Evolutionary conservation across 805 yeast species (phyloP), one percentile per base, ranked within the genome.

Genomic region (Teunomyces panamensis): DNA sequence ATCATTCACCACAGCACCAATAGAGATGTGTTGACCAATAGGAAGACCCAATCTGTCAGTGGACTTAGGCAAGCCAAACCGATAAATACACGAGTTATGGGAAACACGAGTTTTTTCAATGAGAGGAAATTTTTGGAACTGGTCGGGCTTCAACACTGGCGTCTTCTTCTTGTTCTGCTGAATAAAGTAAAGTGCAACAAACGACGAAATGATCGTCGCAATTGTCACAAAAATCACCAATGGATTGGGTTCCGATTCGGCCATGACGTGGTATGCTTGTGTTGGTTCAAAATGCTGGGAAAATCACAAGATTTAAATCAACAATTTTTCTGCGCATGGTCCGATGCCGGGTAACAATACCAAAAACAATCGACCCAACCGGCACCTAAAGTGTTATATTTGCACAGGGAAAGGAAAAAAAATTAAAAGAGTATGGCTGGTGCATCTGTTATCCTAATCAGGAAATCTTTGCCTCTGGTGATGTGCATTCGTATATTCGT

Each of bases 21-120:
- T 82, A 39, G 89, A 80, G 62, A 92, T 85, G 65, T 92, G 97
- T 72, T 92, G 97, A 46, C 98, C 98, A 60, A 89, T 85, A 48
- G 97, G 97, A 54, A 92, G 77, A 8, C 97, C 97, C 52, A 92
- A 78, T 41, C 82, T 74, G 63, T 87, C 90, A 45, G 80, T 76
- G 32, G 84, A 76, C 53, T 79, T 76, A 45, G 96, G 96, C 56
- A 92, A 78, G 9, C 85, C 88, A 62, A 92, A 89, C 62, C 91
- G 80, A 71, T 89, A 88, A 49, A 89, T 69, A 39, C 91, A 87
- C 26, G 96, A 79, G 68, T 91, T 89, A 65, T 87, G 92, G 35
- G 87, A 77, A 20, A 92, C 74, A 35, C 83, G 77, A 24, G 85
- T 83, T 71, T 88, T 90, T 63, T 83, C 81, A 57, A 85, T 79